These are phyloP conservation scores for Parafenestella ontariensis DNA, from an alignment of 2,329 filamentous ascomycete genomes.

Conservation along the genomic window DNA sequence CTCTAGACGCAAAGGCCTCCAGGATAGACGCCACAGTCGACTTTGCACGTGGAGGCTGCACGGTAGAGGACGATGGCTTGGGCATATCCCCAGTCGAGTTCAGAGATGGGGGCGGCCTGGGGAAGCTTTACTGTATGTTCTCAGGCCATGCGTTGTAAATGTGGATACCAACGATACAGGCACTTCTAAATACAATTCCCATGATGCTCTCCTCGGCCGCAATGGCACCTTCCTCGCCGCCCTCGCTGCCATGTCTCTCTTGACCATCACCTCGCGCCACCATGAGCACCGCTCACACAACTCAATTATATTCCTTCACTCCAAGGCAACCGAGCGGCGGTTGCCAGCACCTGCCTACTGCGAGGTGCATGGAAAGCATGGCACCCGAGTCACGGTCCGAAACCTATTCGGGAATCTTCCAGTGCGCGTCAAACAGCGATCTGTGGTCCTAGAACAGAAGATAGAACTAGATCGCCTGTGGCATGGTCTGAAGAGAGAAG, in stretches of 20 bases:
- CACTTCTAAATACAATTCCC: conserved; percentile 72
- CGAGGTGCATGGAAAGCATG: conserved; percentile 64
- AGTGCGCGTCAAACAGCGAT: conserved; percentile 83
- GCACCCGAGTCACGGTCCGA: conserved; percentile 77
- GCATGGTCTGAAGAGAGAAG: conserved; percentile 64
- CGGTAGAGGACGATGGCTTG: conserved; percentile 81
- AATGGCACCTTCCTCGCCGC: conserved; percentile 80
- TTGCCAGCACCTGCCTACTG: conserved; percentile 67
- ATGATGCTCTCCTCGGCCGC: conserved; percentile 65
- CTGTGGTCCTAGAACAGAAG: conserved; percentile 58
- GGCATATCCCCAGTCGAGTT: conserved; percentile 82
- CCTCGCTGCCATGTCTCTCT: conserved; percentile 74
- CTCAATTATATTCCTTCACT: conserved; percentile 73
- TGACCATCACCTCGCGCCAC: conserved; percentile 79
- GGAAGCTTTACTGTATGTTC: conserved; percentile 72
- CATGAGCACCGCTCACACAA: conserved; percentile 66
- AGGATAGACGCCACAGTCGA: conserved; percentile 76
- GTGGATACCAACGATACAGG: conserved; percentile 58
- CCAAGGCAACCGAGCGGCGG: conserved; percentile 69
- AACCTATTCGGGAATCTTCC: conserved; percentile 91
- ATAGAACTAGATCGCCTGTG: conserved; percentile 68
- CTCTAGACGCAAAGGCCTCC: conserved; percentile 78
- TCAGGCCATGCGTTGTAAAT: conserved; percentile 1
- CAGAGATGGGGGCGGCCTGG: conserved; percentile 70
- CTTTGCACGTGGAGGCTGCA: conserved; percentile 76